Conservation (phyloP, 2,329 filamentous ascomycete genomes). For the Colletotrichum australisinense region DNA sequence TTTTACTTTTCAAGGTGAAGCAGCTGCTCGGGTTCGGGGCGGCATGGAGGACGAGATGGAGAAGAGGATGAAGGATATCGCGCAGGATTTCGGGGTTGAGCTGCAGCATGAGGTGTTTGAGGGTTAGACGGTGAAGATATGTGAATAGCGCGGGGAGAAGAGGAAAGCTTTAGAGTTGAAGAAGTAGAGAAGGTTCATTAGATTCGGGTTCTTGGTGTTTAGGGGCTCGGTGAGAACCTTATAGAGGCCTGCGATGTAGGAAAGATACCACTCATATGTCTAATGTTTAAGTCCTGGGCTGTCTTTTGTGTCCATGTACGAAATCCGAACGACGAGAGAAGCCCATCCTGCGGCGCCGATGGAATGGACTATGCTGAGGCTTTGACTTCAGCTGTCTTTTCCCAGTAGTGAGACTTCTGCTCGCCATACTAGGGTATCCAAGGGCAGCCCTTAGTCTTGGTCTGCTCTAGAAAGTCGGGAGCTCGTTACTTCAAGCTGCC, state of each 20-base stretch:
- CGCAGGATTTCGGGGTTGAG: constrained; percentile 91
- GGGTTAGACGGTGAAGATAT: constrained; percentile 62
- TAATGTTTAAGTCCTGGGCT: too few species aligned
- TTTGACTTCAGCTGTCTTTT: too few species aligned
- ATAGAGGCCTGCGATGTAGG: background rate
- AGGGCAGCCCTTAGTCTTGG: too few species aligned
- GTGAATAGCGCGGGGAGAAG: background rate
- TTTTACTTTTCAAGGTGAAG: constrained; percentile 85
- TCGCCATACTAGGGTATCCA: too few species aligned
- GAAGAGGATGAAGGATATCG: constrained; percentile 85
- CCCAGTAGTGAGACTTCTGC: too few species aligned
- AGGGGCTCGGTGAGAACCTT: background rate
- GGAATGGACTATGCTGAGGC: too few species aligned
- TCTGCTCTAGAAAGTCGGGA: too few species aligned
- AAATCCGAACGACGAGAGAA: too few species aligned
- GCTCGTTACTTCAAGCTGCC: too few species aligned
- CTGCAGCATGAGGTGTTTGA: constrained; percentile 90
- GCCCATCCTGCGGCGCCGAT: too few species aligned
- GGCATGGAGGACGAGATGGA: constrained; percentile 98
- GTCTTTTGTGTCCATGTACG: too few species aligned
- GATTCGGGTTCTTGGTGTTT: background rate
- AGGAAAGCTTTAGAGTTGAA: background rate
- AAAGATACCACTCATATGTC: constrained; percentile 12
- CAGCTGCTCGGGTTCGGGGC: constrained; percentile 82
- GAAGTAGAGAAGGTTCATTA: background rate